A percentile compares a stretch with the other conserved stretches of the same genome.
These are phyloP conservation scores for Cajanus cajan DNA, from an alignment of 306 rosid species.

Conservation along the genomic window DNA sequence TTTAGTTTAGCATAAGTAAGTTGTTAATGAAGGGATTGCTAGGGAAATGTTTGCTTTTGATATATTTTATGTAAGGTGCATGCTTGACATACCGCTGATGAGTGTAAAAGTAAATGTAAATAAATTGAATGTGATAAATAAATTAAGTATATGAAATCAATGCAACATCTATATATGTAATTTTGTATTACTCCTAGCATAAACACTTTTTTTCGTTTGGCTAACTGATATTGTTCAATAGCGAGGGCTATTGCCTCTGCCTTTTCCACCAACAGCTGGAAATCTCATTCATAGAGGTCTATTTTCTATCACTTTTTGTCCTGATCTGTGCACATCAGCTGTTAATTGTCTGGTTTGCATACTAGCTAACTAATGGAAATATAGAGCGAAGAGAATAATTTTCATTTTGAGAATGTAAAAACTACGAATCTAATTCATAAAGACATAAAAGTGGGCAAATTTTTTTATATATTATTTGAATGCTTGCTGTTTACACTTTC, in stretches of 20 bases:
- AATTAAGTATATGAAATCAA: slow-evolving; percentile 25
- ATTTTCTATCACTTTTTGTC: not conserved
- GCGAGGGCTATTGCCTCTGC: not conserved
- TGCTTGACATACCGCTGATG: slow-evolving; percentile 43
- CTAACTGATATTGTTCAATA: not conserved
- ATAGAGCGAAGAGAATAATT: not conserved
- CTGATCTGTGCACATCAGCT: not conserved
- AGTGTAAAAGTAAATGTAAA: slow-evolving; percentile 67
- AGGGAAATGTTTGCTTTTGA: slow-evolving; percentile 50
- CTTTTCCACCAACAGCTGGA: not conserved
- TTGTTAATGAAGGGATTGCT: slow-evolving; percentile 43
- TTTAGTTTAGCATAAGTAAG: slow-evolving; percentile 39
- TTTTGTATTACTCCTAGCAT: not conserved
- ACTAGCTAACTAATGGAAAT: not conserved
- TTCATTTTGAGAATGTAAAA: not conserved
- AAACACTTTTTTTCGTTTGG: not conserved
- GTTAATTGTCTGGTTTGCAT: not conserved
- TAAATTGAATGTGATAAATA: slow-evolving; percentile 42
- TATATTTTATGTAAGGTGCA: slow-evolving; percentile 33
- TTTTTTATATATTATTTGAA: too few relatives aligned
- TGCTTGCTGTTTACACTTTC: too few relatives aligned
- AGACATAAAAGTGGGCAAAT: not conserved
- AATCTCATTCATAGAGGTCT: not conserved
- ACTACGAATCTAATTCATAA: too few relatives aligned
- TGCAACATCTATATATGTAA: not conserved